Conservation (phyloP, 441 rosid genomes). For the Aleurites moluccanus region DNA sequence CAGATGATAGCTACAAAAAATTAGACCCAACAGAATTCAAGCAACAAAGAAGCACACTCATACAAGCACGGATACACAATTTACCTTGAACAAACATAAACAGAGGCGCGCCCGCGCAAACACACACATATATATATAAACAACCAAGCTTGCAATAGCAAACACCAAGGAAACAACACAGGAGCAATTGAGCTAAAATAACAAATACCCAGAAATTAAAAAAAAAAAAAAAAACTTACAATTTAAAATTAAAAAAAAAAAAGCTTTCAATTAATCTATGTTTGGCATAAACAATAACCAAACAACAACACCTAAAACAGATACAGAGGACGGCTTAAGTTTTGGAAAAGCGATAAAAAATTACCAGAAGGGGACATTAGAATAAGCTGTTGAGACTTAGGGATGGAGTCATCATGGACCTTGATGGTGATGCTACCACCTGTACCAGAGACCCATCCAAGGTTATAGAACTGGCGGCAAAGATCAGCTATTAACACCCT, state of each 20-base stretch:
- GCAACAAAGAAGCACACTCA: constrained; percentile 5
- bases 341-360: not conserved
- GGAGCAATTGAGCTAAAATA: not conserved
- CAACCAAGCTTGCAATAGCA: not conserved
- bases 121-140: too few relatives aligned
- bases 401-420: constrained; percentile 78
- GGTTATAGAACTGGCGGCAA: constrained; percentile 85
- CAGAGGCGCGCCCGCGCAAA: not conserved
- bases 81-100: not conserved
- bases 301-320: not conserved
- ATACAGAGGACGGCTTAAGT: not conserved
- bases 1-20: not conserved
- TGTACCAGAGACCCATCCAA: constrained; percentile 96
- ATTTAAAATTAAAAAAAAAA: too few relatives aligned
- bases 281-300: not conserved
- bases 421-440: constrained; percentile 92
- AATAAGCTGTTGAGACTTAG: constrained; percentile 74
- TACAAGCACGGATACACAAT: not conserved
- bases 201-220: constrained; percentile 7
- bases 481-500: constrained; percentile 67
- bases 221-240: not conserved
- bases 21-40: not conserved
- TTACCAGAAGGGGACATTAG: constrained; percentile 98
- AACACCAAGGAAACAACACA: not conserved
- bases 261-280: not conserved